A percentile compares a stretch with the other conserved stretches of the same genome.
Conservation (phyloP, 352 stramenopile species). For the Blastocystis sp. region DNA sequence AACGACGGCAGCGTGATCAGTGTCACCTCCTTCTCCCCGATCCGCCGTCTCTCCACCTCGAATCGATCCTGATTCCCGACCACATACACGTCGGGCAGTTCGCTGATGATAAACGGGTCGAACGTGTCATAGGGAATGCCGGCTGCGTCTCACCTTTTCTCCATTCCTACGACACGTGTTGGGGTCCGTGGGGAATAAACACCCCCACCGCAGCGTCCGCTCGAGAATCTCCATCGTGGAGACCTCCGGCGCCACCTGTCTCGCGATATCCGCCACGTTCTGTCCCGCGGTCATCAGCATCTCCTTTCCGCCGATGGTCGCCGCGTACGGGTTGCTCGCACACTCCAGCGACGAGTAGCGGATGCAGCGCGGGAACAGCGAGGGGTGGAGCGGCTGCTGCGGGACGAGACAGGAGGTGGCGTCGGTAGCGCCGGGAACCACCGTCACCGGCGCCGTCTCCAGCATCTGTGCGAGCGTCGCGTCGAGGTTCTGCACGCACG, state of each 20-base stretch:
- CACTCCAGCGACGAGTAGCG: constrained; percentile 22
- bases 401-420: not conserved
- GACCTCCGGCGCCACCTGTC: not conserved
- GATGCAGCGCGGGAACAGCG: not conserved
- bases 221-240: not conserved
- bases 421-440: constrained; percentile 3
- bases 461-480: not conserved
- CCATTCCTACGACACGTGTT: constrained; percentile 41
- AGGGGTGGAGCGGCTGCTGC: constrained; percentile 34
- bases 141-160: not conserved
- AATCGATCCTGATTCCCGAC: constrained; percentile 37
- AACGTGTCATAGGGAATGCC: not conserved
- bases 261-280: constrained; percentile 4
- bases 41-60: not conserved
- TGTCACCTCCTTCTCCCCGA: not conserved
- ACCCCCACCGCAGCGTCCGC: constrained; percentile 13
- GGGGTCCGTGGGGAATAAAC: constrained; percentile 16
- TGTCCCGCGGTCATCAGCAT: constrained; percentile 20
- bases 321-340: not conserved
- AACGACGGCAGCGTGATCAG: constrained; percentile 15
- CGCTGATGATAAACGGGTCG: constrained; percentile 25
- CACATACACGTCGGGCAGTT: constrained; percentile 33
- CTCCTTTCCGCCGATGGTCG: not conserved
- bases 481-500: not conserved
- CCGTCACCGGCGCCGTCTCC: not conserved